These are phyloP conservation scores for Colletotrichum phormii DNA, from an alignment of 2,329 filamentous ascomycete genomes.

Conservation along the genomic window DNA sequence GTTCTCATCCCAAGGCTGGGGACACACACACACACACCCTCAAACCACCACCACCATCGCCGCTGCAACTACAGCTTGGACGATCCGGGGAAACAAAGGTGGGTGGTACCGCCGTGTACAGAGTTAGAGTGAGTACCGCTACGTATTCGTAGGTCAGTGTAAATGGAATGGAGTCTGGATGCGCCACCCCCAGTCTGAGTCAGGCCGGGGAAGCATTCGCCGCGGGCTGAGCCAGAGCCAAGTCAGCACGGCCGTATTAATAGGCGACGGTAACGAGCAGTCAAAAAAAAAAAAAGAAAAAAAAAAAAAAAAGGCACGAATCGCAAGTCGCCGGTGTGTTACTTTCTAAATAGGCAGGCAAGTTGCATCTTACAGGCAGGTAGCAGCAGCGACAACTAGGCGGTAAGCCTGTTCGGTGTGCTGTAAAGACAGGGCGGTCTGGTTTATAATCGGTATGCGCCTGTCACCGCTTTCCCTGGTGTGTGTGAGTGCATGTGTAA, in stretches of 20 bases:
- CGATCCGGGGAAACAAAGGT: conserved; percentile 30
- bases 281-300: too few species aligned
- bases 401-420: conserved; percentile 7
- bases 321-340: neutral
- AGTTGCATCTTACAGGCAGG: neutral
- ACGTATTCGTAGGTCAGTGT: neutral
- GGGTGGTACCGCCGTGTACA: neutral
- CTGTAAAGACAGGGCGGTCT: conserved; percentile 23
- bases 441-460: conserved; percentile 1
- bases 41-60: neutral
- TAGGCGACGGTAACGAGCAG: neutral
- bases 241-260: conserved; percentile 18
- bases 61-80: conserved; percentile 5
- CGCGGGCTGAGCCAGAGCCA: conserved; percentile 3
- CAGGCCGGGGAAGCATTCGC: conserved; percentile 28
- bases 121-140: neutral
- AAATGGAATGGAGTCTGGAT: neutral
- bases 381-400: neutral
- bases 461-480: conserved; percentile 26
- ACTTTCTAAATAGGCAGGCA: neutral
- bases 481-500: conserved; percentile 8
- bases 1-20: conserved; percentile 24
- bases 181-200: conserved; percentile 36
- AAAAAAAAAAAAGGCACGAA: neutral
- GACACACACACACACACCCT: neutral